Conservation (phyloP, 2,329 filamentous ascomycete species). For the Colletotrichum sp. region DNA sequence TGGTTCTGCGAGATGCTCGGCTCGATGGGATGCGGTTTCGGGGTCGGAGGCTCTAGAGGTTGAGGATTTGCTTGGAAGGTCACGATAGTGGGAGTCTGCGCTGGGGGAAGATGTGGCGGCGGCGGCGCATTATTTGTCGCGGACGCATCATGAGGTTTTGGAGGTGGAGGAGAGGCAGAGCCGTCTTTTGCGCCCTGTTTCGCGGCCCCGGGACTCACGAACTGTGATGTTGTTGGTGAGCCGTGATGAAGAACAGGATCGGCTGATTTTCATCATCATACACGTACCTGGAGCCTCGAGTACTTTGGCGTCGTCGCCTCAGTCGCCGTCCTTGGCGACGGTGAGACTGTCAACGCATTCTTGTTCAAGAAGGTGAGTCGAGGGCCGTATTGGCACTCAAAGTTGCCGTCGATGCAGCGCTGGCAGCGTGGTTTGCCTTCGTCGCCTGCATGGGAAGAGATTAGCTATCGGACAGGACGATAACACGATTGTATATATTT, state of each 20-base stretch:
- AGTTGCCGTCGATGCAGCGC: constrained; percentile 49
- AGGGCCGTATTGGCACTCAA: constrained; percentile 54
- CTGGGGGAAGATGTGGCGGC: not conserved
- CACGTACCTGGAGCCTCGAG: constrained; percentile 20
- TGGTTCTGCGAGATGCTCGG: not conserved
- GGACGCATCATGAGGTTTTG: not conserved
- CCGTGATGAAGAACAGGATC: not conserved
- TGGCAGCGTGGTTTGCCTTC: constrained; percentile 54
- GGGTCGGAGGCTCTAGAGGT: not conserved
- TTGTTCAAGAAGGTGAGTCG: constrained; percentile 53
- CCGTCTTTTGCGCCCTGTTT: not conserved
- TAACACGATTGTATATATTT: not conserved
- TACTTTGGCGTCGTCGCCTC: constrained; percentile 9
- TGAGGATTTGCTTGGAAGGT: not conserved
- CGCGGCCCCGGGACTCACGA: not conserved
- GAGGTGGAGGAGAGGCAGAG: not conserved
- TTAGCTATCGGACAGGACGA: not conserved
- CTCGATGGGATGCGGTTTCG: not conserved
- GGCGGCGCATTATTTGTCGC: not conserved
- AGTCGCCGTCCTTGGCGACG: not conserved
- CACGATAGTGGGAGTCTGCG: not conserved
- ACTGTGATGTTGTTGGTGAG: constrained; percentile 1
- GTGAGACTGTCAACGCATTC: constrained; percentile 46
- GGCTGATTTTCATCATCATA: not conserved
- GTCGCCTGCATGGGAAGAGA: constrained; percentile 44